Percentiles rank a stretch among this genome's conserved stretches.
Evolutionary conservation across 805 yeast species (phyloP).

Genomic region (Pichia scutulata): DNA sequence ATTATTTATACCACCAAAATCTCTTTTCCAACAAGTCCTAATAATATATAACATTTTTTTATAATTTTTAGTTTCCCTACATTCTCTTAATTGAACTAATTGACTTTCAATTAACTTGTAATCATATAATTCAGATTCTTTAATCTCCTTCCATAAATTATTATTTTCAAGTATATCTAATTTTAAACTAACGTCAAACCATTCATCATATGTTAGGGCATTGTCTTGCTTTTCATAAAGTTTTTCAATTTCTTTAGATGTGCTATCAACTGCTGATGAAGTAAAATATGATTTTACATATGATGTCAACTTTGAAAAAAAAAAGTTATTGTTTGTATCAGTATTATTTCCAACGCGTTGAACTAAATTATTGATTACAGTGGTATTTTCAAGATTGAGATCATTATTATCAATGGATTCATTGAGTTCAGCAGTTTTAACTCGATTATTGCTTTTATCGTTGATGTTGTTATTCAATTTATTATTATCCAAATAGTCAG

Average conservation of each 20-base stretch:
- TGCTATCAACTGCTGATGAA: background rate
- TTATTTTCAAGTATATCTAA: conserved; percentile 61
- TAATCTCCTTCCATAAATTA: conserved; percentile 63
- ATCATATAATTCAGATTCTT: conserved; percentile 66
- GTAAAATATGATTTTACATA: background rate
- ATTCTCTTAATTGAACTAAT: conserved; percentile 48
- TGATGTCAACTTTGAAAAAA: background rate
- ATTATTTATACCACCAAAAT: conserved; percentile 83
- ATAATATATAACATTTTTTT: conserved; percentile 60
- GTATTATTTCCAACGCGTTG: too few relatives aligned
- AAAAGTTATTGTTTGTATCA: background rate
- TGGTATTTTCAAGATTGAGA: too few relatives aligned
- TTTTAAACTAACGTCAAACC: conserved; percentile 57
- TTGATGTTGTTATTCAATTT: background rate
- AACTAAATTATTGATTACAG: background rate
- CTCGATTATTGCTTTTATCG: background rate
- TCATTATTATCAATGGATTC: too few relatives aligned
- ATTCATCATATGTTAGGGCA: conserved; percentile 43
- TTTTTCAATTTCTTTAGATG: background rate
- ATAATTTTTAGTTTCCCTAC: conserved; percentile 52
- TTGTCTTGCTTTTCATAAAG: conserved; percentile 30
- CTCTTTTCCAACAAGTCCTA: conserved; percentile 78
- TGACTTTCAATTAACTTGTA: conserved; percentile 47
- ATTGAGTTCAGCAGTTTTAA: too few relatives aligned
- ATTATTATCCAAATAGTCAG: background rate